These are phyloP conservation scores for Ophiostoma australiae DNA, from an alignment of 2,329 filamentous ascomycete genomes.

Conservation along the genomic window DNA sequence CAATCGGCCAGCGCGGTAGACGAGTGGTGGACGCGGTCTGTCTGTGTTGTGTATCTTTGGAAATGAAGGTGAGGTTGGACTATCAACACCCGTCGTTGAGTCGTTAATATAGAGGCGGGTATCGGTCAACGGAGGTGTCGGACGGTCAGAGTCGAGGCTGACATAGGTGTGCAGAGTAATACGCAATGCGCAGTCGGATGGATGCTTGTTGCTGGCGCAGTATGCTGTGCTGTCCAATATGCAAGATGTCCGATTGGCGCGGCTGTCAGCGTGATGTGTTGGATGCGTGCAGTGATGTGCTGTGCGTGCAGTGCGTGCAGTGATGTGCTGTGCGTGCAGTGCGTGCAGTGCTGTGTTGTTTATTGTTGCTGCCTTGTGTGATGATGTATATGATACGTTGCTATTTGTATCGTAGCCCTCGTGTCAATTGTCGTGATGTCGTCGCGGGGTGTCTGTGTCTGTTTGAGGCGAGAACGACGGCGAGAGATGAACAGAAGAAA, in stretches of 20 bases:
- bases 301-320: background rate
- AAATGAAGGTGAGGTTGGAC: background rate
- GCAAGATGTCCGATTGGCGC: conserved; percentile 11
- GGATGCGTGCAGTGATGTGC: background rate
- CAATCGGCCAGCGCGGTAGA: background rate
- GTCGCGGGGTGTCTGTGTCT: conserved; percentile 2
- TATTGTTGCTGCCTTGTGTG: background rate
- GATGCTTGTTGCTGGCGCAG: background rate
- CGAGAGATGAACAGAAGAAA: background rate
- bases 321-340: background rate
- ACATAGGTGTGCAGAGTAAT: background rate
- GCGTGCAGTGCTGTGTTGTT: background rate
- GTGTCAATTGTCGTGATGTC: conserved; percentile 1
- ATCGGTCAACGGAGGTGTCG: background rate
- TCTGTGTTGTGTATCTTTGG: background rate
- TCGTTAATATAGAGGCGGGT: conserved; percentile 1
- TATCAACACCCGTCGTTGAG: background rate
- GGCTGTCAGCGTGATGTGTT: background rate
- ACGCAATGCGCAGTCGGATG: conserved; percentile 5
- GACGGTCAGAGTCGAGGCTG: background rate
- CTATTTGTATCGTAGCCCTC: background rate
- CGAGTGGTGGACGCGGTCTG: background rate
- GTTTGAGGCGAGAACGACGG: background rate
- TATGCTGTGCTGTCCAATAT: conserved; percentile 5
- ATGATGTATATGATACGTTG: background rate